phyloP scores from a whole-genome alignment of 73 alveolate genomes.

The Stentor coeruleus region DNA sequence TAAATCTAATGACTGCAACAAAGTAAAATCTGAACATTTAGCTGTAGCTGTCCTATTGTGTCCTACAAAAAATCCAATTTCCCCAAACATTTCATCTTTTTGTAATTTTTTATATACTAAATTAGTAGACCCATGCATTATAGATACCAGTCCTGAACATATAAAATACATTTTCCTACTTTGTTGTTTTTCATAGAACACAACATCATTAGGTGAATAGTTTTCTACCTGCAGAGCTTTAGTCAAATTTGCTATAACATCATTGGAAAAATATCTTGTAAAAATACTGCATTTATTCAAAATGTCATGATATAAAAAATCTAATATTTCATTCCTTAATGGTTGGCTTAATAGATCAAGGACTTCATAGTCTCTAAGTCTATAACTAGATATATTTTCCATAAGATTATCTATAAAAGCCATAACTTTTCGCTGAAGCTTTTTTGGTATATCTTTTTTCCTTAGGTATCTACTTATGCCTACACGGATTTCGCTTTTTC shows the following conservation, averaged over 20 bases:
- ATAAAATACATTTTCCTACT: too few species aligned
- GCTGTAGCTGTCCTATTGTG: too few species aligned
- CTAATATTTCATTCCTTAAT: slow-evolving; percentile 7
- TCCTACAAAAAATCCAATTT: too few species aligned
- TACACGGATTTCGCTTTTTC: background rate
- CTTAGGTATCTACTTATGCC: background rate
- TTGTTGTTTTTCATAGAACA: too few species aligned
- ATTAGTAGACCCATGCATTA: too few species aligned
- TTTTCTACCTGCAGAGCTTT: too few species aligned
- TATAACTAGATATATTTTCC: background rate
- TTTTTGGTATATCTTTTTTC: background rate
- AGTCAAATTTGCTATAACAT: background rate
- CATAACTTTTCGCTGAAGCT: background rate
- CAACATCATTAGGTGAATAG: too few species aligned
- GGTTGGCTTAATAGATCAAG: background rate
- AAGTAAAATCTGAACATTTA: too few species aligned
- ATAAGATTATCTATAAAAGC: background rate
- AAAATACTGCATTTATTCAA: background rate
- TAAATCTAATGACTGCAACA: too few species aligned
- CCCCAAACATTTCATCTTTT: too few species aligned
- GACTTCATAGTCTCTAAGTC: background rate
- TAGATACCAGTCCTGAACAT: too few species aligned
- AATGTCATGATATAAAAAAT: background rate
- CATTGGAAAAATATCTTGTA: background rate
- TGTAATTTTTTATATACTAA: too few species aligned